Percentiles rank a stretch among this genome's conserved stretches.
Conservation (phyloP, 805 yeast species). For the Saturnispora serradocipensis region DNA sequence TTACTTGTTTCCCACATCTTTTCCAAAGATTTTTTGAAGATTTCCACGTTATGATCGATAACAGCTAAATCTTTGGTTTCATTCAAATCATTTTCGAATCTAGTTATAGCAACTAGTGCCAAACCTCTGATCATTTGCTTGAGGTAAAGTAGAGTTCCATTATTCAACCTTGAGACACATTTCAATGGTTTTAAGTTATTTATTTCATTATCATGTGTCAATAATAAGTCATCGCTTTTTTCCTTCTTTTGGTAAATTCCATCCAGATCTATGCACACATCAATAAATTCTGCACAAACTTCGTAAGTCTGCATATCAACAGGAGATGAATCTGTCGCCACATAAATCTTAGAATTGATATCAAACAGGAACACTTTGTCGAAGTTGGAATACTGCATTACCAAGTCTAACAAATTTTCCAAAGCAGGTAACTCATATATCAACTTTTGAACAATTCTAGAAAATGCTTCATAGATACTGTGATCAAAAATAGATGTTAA, state of each 20-base stretch:
- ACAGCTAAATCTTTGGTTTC: constrained; percentile 48
- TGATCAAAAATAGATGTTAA: constrained; percentile 92
- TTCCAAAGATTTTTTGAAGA: constrained; percentile 68
- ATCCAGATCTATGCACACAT: constrained; percentile 83
- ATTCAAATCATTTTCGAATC: constrained; percentile 46
- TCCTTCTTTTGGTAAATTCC: constrained; percentile 42
- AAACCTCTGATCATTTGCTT: constrained; percentile 90
- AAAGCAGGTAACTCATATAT: constrained; percentile 81
- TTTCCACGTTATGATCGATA: constrained; percentile 81
- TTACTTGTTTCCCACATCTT: constrained; percentile 53
- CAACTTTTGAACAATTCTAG: constrained; percentile 84
- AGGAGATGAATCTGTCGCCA: constrained; percentile 93
- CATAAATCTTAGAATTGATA: constrained; percentile 83
- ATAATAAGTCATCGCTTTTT: background rate
- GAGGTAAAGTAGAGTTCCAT: constrained; percentile 76
- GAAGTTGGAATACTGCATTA: constrained; percentile 81
- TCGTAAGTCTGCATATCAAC: constrained; percentile 94
- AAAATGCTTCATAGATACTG: constrained; percentile 90
- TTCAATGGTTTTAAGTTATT: constrained; percentile 24
- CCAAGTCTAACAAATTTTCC: constrained; percentile 79
- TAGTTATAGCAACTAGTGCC: constrained; percentile 79
- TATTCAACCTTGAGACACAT: constrained; percentile 68
- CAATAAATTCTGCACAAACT: constrained; percentile 95
- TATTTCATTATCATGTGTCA: constrained; percentile 2
- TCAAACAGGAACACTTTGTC: constrained; percentile 93